Conservation (phyloP, 495 filamentous ascomycete genomes). For the Aspergillus haitiensis region DNA sequence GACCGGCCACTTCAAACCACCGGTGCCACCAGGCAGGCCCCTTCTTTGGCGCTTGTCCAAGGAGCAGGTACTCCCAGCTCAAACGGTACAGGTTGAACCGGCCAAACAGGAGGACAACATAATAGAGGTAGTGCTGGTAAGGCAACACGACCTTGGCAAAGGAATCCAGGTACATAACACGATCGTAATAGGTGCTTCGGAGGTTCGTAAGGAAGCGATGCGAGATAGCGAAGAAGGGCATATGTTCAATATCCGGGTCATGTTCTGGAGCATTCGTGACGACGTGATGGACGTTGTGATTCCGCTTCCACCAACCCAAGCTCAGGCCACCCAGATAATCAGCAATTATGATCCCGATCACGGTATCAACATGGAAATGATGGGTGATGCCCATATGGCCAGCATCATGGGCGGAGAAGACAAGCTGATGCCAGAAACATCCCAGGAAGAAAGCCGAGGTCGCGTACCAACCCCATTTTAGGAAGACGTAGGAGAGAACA, state of each 20-base stretch:
- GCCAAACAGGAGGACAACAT: constrained; percentile 78
- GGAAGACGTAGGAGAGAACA: constrained; percentile 58
- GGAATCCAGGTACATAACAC: constrained; percentile 79
- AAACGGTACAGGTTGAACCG: constrained; percentile 91
- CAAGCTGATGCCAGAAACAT: constrained; percentile 90
- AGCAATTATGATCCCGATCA: constrained; percentile 88
- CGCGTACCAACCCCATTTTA: constrained; percentile 72
- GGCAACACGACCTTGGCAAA: constrained; percentile 68
- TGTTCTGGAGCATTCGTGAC: constrained; percentile 96
- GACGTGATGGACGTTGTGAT: constrained; percentile 97
- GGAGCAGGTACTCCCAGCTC: constrained; percentile 78
- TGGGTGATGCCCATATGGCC: constrained; percentile 98
- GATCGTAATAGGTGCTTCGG: constrained; percentile 86
- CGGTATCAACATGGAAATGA: constrained; percentile 73
- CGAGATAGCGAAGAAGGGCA: constrained; percentile 92
- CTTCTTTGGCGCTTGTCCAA: constrained; percentile 73
- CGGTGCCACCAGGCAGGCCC: constrained; percentile 88
- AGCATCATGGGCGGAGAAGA: constrained; percentile 94
- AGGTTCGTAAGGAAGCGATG: constrained; percentile 79
- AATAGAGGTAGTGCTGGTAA: constrained; percentile 83
- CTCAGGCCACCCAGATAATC: constrained; percentile 90
- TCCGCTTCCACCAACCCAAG: constrained; percentile 95
- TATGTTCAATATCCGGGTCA: constrained; percentile 95
- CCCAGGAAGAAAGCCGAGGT: constrained; percentile 76
- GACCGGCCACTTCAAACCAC: constrained; percentile 78